Evolutionary conservation across 441 rosid genomes (phyloP).

Genomic region (Hura crepitans): DNA sequence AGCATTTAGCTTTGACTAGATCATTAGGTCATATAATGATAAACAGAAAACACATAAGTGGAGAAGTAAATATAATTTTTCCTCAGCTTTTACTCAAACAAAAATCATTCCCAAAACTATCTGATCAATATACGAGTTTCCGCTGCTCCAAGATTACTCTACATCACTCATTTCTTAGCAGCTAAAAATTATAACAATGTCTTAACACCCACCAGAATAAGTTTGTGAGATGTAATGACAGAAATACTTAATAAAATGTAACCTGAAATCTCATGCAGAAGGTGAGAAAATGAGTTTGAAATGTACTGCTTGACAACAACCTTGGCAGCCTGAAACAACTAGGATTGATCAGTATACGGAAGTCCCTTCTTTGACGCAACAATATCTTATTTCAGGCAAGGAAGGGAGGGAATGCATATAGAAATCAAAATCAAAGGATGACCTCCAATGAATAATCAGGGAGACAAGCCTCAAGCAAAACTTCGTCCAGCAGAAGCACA

Average conservation of each 20-base stretch:
- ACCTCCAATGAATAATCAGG: slow-evolving; percentile 74
- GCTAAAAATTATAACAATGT: not conserved
- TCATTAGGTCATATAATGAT: not conserved
- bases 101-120: not conserved
- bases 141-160: slow-evolving; percentile 4
- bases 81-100: not conserved
- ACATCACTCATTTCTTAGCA: not conserved
- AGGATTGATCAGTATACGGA: slow-evolving; percentile 26
- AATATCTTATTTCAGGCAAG: slow-evolving; percentile 14
- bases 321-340: slow-evolving; percentile 73
- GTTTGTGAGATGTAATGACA: slow-evolving; percentile 10
- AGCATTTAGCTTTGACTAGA: slow-evolving; percentile 20
- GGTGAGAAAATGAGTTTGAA: slow-evolving; percentile 55
- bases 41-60: not conserved
- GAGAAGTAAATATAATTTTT: not conserved
- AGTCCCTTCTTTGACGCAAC: slow-evolving; percentile 3
- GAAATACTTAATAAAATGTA: slow-evolving; percentile 17
- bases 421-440: slow-evolving; percentile 20
- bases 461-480: slow-evolving; percentile 70
- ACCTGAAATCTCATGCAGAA: slow-evolving; percentile 86
- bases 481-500: slow-evolving; percentile 81
- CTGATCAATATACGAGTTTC: not conserved
- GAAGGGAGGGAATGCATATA: not conserved
- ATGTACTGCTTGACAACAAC: slow-evolving; percentile 62
- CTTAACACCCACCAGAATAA: not conserved